Conservation (phyloP, 2,329 filamentous ascomycete species). For the Thielaviopsis cerberus region DNA sequence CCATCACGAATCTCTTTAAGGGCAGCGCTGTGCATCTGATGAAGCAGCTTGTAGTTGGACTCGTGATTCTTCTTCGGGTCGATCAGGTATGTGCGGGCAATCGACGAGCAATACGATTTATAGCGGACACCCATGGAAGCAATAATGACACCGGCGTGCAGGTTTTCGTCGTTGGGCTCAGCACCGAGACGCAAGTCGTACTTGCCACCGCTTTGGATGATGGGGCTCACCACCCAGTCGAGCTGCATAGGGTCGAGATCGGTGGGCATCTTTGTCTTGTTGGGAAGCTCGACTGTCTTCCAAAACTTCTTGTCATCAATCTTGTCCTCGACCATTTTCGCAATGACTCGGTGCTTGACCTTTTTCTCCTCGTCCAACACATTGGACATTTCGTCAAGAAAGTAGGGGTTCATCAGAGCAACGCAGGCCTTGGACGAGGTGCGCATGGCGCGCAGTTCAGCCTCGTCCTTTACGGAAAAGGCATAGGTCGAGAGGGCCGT, state of each 20-base stretch:
- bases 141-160: constrained; percentile 87
- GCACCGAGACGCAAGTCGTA: constrained; percentile 74
- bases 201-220: constrained; percentile 86
- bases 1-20: constrained; percentile 84
- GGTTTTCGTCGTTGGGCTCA: constrained; percentile 59
- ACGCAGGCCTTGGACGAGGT: constrained; percentile 88
- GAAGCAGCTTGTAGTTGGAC: constrained; percentile 75
- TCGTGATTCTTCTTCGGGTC: constrained; percentile 95
- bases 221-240: constrained; percentile 82
- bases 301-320: constrained; percentile 91
- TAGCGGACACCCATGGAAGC: constrained; percentile 83
- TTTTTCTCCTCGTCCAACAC: constrained; percentile 94
- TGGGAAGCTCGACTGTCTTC: constrained; percentile 53
- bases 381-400: constrained; percentile 94
- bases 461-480: constrained; percentile 86
- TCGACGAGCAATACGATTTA: constrained; percentile 83
- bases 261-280: constrained; percentile 56
- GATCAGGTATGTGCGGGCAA: constrained; percentile 85
- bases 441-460: constrained; percentile 81
- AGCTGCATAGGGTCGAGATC: constrained; percentile 79
- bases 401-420: constrained; percentile 86
- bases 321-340: constrained; percentile 77
- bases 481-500: constrained; percentile 64
- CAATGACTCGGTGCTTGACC: constrained; percentile 71
- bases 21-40: constrained; percentile 70